phyloP scores from a whole-genome alignment of 768 basidiomycete genomes.

The Lentinus brumalis region DNA sequence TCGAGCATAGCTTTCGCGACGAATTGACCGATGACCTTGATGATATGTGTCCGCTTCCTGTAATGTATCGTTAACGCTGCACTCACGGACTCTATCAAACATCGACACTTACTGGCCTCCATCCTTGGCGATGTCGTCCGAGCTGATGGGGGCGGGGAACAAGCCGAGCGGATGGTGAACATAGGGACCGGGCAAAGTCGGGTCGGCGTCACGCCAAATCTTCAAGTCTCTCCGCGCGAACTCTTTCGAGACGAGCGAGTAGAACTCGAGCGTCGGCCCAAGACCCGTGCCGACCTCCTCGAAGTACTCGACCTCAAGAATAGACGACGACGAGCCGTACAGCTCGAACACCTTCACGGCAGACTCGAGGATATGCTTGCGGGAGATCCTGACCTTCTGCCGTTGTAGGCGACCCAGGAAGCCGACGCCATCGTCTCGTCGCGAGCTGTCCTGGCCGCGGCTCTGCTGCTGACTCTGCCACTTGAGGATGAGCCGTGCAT shows the following conservation, averaged over 20 bases:
- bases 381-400: conserved; percentile 95
- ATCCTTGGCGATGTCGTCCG: conserved; percentile 69
- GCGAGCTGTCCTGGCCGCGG: conserved; percentile 74
- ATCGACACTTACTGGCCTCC: conserved; percentile 65
- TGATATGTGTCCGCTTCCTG: conserved; percentile 84
- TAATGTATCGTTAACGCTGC: background rate
- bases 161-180: conserved; percentile 86
- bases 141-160: conserved; percentile 82
- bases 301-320: conserved; percentile 98
- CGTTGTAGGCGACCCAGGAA: conserved; percentile 91
- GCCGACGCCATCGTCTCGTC: conserved; percentile 88
- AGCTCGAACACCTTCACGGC: conserved; percentile 96
- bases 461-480: conserved; percentile 85
- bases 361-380: conserved; percentile 93
- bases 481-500: conserved; percentile 91
- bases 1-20: conserved; percentile 97
- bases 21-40: conserved; percentile 92
- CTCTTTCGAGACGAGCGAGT: conserved; percentile 94
- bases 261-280: conserved; percentile 97
- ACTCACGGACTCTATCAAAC: background rate
- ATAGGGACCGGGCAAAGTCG: conserved; percentile 58
- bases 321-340: conserved; percentile 91
- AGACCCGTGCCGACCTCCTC: conserved; percentile 98
- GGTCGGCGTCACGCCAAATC: conserved; percentile 89
- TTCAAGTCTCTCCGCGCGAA: conserved; percentile 87